Conservation (phyloP, 2,329 filamentous ascomycete species). For the Emergomyces pasteurianus region DNA sequence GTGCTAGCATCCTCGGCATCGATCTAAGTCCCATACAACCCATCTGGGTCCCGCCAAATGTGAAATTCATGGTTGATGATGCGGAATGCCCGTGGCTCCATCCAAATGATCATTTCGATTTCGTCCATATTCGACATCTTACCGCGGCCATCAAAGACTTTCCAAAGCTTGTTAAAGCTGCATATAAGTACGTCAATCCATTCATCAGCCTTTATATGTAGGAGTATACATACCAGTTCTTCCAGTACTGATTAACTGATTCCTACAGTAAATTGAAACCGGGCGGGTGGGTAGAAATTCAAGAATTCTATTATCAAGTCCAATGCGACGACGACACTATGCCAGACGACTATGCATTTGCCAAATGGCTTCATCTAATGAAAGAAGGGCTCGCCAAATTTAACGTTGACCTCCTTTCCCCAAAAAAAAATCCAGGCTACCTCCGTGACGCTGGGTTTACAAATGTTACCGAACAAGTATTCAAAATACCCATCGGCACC, state of each 20-base stretch:
- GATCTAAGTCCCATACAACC: conserved; percentile 37
- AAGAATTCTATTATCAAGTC: conserved; percentile 15
- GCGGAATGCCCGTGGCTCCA: conserved; percentile 38
- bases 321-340: conserved; percentile 12
- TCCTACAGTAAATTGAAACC: conserved; percentile 16
- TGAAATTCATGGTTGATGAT: conserved; percentile 11
- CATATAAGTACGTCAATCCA: conserved; percentile 12
- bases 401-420: conserved; percentile 16
- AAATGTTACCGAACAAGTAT: conserved; percentile 30
- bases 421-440: conserved; percentile 14
- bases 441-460: conserved; percentile 31
- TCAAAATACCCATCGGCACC: conserved; percentile 31
- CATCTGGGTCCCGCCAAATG: conserved; percentile 18
- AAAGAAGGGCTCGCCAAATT: conserved; percentile 10
- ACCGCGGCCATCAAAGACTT: neutral
- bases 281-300: conserved; percentile 22
- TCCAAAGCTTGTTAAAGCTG: conserved; percentile 8
- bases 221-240: neutral
- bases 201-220: too few species aligned
- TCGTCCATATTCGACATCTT: conserved; percentile 7
- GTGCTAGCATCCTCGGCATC: conserved; percentile 29
- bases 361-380: conserved; percentile 9
- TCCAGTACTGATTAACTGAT: neutral
- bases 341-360: conserved; percentile 10
- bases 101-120: conserved; percentile 28